A percentile compares a stretch with the other conserved stretches of the same genome.
Evolutionary conservation across 2,329 filamentous ascomycete genomes (phyloP).

Genomic region (Mycogone perniciosa): DNA sequence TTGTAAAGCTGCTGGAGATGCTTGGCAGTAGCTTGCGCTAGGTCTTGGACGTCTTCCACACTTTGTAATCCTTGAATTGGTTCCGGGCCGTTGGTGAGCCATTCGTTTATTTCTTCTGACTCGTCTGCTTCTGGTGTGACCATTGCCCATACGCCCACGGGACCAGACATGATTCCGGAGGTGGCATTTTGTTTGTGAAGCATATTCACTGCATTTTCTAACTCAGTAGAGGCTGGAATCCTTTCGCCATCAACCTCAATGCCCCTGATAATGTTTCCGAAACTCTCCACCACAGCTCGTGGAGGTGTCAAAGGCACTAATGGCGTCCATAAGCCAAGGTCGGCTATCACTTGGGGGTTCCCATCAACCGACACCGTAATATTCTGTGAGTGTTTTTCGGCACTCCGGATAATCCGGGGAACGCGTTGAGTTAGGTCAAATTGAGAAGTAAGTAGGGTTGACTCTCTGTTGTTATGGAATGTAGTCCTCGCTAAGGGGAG

Average conservation of each 20-base stretch:
- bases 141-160: conserved; percentile 67
- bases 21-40: conserved; percentile 20
- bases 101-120: conserved; percentile 4
- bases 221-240: conserved; percentile 62
- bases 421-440: conserved; percentile 21
- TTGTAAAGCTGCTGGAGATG: conserved; percentile 31
- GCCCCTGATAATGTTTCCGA: conserved; percentile 73
- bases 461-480: conserved; percentile 61
- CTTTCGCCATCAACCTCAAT: conserved; percentile 43
- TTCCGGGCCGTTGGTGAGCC: conserved; percentile 11
- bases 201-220: conserved; percentile 58
- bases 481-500: conserved; percentile 71
- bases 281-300: conserved; percentile 55
- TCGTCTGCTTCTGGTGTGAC: conserved; percentile 42
- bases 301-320: conserved; percentile 58
- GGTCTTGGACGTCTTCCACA: conserved; percentile 12
- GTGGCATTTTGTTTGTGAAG: conserved; percentile 41
- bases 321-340: conserved; percentile 34
- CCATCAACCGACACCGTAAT: conserved; percentile 23
- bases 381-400: conserved; percentile 35
- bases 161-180: conserved; percentile 29
- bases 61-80: conserved; percentile 5
- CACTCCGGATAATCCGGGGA: conserved; percentile 20
- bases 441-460: conserved; percentile 45
- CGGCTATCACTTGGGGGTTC: conserved; percentile 16